A percentile compares a stretch with the other conserved stretches of the same genome.
Conservation (phyloP, 164 flowering plant species). For the Akebia trifoliata region DNA sequence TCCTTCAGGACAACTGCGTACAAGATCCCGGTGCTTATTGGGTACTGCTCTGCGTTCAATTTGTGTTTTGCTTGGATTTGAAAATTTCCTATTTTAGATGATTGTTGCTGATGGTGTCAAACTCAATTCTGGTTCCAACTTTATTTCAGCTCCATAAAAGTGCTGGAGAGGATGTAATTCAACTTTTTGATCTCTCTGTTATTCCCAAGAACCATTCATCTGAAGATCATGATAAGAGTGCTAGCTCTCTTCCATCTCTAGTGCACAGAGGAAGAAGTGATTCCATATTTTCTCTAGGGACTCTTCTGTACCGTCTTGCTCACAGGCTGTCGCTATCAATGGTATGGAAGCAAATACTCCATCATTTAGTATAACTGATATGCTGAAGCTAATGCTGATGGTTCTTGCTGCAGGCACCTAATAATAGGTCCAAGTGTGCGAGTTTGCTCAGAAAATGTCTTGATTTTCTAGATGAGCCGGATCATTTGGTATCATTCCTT, state of each 20-base stretch:
- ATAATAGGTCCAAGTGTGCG: constrained; percentile 67
- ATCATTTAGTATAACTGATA: not conserved
- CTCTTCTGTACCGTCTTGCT: constrained; percentile 81
- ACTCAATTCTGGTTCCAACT: constrained; percentile 1
- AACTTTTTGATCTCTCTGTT: constrained; percentile 89
- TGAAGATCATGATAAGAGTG: constrained; percentile 41
- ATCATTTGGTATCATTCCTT: constrained; percentile 62
- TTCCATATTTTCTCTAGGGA: constrained; percentile 72
- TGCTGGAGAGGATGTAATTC: constrained; percentile 93
- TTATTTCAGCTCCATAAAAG: constrained; percentile 74
- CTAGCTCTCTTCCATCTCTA: constrained; percentile 60
- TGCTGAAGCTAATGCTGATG: constrained; percentile 10
- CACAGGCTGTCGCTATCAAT: constrained; percentile 88
- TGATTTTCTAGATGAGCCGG: constrained; percentile 77
- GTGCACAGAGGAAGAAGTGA: constrained; percentile 69
- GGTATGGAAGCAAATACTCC: constrained; percentile 35
- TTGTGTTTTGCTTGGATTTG: constrained; percentile 2
- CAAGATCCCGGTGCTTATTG: constrained; percentile 99
- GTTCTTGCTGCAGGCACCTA: constrained; percentile 51
- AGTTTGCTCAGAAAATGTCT: constrained; percentile 70
- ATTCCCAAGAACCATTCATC: constrained; percentile 62
- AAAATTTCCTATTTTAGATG: not conserved
- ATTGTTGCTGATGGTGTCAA: not conserved
- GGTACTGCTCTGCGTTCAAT: constrained; percentile 39
- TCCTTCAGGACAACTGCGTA: constrained; percentile 94